Base-by-base conservation (phyloP, 2,329 filamentous ascomycete species). In the Ambrosiella cleistominuta region DNA sequence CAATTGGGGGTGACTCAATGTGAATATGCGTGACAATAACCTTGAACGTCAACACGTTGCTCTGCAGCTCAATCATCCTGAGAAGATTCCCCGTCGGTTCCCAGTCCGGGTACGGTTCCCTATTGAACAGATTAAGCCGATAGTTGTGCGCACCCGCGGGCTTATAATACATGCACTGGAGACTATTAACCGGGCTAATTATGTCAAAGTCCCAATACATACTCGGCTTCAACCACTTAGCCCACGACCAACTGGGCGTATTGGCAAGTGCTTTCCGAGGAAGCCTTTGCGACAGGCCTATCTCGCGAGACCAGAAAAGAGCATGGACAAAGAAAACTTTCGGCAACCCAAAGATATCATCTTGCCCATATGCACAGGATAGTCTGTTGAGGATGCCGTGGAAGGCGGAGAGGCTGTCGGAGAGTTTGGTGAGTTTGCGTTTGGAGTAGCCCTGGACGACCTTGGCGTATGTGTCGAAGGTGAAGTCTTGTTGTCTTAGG, bases 191-290 rank as follows among this genome's bases (percentile, higher is more conserved):
- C n/a, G 38, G 37, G 6, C 42, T 42, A 50, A 50, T 27, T 2
- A 39, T 42, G 5, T 37, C 36, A 11, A 19, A 9, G 5, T 57
- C 44, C 13, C 49, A 13, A 38, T 49, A 57, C n/a, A 39, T 44
- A 7, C 36, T 7, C 1, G 17, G n/a, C 8, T 57, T 17, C 12
- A 49, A 19, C 2, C 44, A 27, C 13, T 49, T 39, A 7, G 57
- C 50, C 57, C 56, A 58, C 7, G 56, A 39, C 50, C 56, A 58
- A 8, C 19, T 53, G 2, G 50, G 57, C 7, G n/a, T 54, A 36
- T 57, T 13, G 5, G 55, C 12, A 5, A 39, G 27, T 15, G 55
- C 6, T 38, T 50, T 17, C 13, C 19, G 17, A 13, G 27, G n/a
- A 7, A 36, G 7, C 12, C 27, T 36, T n/a, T 50, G 12, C 4